phyloP scores from a whole-genome alignment of 495 filamentous ascomycete species.

The Penicillium robsamsonii region DNA sequence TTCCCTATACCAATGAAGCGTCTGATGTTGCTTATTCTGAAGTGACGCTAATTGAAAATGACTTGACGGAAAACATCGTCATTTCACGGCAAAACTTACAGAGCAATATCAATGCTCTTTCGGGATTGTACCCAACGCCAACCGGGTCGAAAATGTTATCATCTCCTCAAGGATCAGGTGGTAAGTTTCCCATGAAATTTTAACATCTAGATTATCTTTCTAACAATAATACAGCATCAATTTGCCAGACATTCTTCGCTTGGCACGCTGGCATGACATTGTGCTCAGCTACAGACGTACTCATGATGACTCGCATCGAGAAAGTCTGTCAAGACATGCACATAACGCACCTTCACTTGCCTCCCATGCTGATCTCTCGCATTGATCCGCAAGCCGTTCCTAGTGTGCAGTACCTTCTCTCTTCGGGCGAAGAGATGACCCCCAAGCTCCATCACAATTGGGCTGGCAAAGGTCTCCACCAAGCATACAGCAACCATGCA shows the following conservation, averaged over 20 bases:
- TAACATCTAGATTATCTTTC: not conserved
- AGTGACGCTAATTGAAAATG: constrained; percentile 61
- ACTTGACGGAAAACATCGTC: constrained; percentile 66
- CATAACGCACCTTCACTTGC: constrained; percentile 75
- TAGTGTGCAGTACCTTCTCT: constrained; percentile 62
- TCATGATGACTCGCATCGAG: constrained; percentile 63
- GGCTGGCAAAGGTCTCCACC: constrained; percentile 62
- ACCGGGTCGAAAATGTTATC: constrained; percentile 57
- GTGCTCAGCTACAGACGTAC: constrained; percentile 64
- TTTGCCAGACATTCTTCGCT: constrained; percentile 78
- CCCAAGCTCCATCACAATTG: constrained; percentile 62
- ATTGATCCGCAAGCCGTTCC: constrained; percentile 62
- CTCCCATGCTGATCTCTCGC: constrained; percentile 71
- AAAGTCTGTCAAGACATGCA: constrained; percentile 51
- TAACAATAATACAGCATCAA: constrained; percentile 50
- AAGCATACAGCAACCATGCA: constrained; percentile 71
- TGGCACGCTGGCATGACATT: constrained; percentile 73
- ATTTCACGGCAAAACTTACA: constrained; percentile 66
- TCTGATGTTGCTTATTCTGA: constrained; percentile 52
- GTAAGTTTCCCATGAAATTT: constrained; percentile 22
- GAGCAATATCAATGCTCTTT: constrained; percentile 62
- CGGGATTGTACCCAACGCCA: constrained; percentile 55
- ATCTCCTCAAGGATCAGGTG: constrained; percentile 71
- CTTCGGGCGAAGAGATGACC: constrained; percentile 69
- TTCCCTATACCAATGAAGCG: constrained; percentile 18